Evolutionary conservation across 768 basidiomycete genomes (phyloP), one percentile per base, ranked within the genome.

Genomic region (Jaapia argillacea): DNA sequence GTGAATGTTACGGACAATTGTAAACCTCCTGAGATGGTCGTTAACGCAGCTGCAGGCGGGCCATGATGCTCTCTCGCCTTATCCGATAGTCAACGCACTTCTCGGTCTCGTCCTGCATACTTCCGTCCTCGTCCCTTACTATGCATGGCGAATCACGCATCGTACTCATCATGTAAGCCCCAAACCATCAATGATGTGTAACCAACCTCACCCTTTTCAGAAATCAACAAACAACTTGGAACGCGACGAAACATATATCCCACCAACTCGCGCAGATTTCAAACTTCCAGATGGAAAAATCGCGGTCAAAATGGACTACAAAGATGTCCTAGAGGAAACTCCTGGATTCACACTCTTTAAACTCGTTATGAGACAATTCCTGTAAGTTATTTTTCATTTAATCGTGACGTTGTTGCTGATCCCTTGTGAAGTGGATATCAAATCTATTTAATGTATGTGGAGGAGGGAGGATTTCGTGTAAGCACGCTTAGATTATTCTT

Each of bases 291-390:
- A 50, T 24, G 50, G 42, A 10, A 14, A 28, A 2, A 16, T 36
- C 7, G 53, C 53, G 12, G 51, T 45, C 1, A 33, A 39, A 16
- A 48, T 53, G 40, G 53, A 56, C 41, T 58, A 58, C 48, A 51
- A 51, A 37, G 54, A 58, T 41, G 36, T 56, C 16, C 25, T 58
- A 5, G 56, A 56, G 25, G 56, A 58, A 36, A 58, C 56, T 2
- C 56, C 56, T 1, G 23, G 37, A 10, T 57, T 36, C 45, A 75
- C 73, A 0, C 55, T 77, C 1, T 70, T 70, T 52, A 72, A 69
- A 46, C 45, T 74, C 41, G 62, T 72, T 36, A 51, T 74, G 25
- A 59, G 70, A 7, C 72, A 77, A 44, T 71, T 75, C 47, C 59
- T 76, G 50, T 56, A 44, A 28, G 53, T 53, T 18, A 25, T 31